Evolutionary conservation across 164 flowering plant genomes (phyloP).

Genomic region (Nymphaea colorata): DNA sequence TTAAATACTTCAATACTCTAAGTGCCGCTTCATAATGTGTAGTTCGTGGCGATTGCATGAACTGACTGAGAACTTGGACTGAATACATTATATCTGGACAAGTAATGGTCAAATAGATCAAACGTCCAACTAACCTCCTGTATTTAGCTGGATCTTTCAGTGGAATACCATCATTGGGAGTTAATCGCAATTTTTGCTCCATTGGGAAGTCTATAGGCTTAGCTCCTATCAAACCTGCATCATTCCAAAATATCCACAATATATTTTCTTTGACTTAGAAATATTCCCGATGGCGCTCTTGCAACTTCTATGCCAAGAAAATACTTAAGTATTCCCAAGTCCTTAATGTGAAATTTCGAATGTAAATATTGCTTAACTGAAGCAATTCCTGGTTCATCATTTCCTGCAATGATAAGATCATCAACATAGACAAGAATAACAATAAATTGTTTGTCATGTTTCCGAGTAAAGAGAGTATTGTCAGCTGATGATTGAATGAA

Average conservation of each 20-base stretch:
- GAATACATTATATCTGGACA: constrained; percentile 6
- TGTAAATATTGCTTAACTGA: not conserved
- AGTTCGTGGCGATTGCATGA: constrained; percentile 5
- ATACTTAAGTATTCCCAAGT: constrained; percentile 8
- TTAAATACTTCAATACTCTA: not conserved
- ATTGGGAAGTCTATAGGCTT: constrained; percentile 3
- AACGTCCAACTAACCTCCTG: not conserved
- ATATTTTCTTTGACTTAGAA: constrained; percentile 7
- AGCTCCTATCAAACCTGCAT: constrained; percentile 2
- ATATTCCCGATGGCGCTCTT: not conserved
- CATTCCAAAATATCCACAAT: constrained; percentile 6
- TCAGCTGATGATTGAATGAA: constrained; percentile 2
- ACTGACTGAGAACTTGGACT: constrained; percentile 10
- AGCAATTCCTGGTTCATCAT: not conserved
- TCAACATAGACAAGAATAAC: constrained; percentile 3
- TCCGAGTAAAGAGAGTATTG: constrained; percentile 5
- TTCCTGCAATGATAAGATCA: constrained; percentile 7
- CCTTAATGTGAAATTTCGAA: constrained; percentile 7
- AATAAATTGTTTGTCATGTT: not conserved
- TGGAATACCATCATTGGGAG: not conserved
- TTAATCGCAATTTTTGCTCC: constrained; percentile 1
- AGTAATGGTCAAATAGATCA: constrained; percentile 6
- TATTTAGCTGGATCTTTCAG: not conserved
- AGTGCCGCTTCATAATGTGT: not conserved
- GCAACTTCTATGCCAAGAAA: constrained; percentile 10